phyloP scores from a whole-genome alignment of 352 stramenopile genomes.

The Phytopythium sindhum region DNA sequence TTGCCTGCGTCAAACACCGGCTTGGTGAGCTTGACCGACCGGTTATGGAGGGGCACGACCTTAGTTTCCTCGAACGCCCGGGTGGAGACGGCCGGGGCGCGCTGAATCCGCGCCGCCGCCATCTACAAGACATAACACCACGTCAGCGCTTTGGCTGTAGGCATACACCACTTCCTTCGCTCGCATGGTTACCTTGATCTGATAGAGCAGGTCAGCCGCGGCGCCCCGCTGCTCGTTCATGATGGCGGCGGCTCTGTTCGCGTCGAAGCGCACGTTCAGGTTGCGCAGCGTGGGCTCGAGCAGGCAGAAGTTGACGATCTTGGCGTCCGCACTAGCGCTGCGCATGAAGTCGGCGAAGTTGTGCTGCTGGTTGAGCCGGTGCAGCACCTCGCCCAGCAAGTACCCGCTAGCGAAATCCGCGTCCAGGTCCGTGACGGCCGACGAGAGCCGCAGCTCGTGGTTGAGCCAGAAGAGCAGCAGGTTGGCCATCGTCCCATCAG shows the following conservation, averaged over 20 bases:
- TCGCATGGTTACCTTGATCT: slow-evolving; percentile 62
- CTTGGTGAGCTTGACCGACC: slow-evolving; percentile 54
- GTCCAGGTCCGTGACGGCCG: slow-evolving; percentile 59
- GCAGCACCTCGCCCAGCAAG: slow-evolving; percentile 81
- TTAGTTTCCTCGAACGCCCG: slow-evolving; percentile 41
- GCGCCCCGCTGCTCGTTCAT: slow-evolving; percentile 72
- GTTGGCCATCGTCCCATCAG: slow-evolving; percentile 45
- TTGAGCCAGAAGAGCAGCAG: slow-evolving; percentile 83
- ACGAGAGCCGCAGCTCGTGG: slow-evolving; percentile 73
- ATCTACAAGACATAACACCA: slow-evolving; percentile 25
- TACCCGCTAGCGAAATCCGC: slow-evolving; percentile 82
- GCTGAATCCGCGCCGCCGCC: slow-evolving; percentile 34
- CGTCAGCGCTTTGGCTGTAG: not conserved
- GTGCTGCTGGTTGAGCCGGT: slow-evolving; percentile 87
- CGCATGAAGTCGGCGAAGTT: slow-evolving; percentile 83
- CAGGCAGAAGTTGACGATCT: slow-evolving; percentile 89
- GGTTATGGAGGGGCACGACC: slow-evolving; percentile 59
- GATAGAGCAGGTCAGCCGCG: slow-evolving; percentile 77
- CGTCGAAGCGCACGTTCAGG: slow-evolving; percentile 75
- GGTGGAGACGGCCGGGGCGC: slow-evolving; percentile 47
- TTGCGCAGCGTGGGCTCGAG: slow-evolving; percentile 73
- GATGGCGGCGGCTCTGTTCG: slow-evolving; percentile 66
- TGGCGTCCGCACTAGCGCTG: slow-evolving; percentile 67
- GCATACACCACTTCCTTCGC: not conserved
- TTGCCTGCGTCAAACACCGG: slow-evolving; percentile 49